These are phyloP conservation scores for Pascua guehoae DNA, from an alignment of 1,284 basidiomycete genomes.

Conservation along the genomic window DNA sequence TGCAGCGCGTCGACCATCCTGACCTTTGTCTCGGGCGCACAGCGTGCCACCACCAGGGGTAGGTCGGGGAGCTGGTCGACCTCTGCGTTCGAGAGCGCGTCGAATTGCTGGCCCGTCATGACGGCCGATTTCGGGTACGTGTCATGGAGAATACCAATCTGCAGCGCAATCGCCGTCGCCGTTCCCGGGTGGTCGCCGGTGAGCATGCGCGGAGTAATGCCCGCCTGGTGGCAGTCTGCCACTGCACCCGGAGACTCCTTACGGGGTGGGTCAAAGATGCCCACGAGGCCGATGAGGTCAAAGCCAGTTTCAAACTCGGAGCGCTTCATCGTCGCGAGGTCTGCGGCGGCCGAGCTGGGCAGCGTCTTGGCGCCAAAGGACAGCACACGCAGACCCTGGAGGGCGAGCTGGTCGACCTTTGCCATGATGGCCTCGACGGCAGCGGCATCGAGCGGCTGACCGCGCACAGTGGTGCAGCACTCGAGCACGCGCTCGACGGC, in stretches of 20 bases:
- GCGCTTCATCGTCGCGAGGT: conserved; percentile 44
- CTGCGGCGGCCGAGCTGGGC: conserved; percentile 44
- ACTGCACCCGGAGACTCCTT: conserved; percentile 64
- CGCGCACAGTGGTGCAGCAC: conserved; percentile 50
- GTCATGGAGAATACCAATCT: conserved; percentile 56
- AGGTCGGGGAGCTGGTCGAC: conserved; percentile 57
- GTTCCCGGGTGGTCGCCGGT: conserved; percentile 54
- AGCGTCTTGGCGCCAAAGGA: conserved; percentile 50
- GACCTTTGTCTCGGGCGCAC: conserved; percentile 56
- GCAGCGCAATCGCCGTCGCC: conserved; percentile 53
- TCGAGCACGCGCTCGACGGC: conserved; percentile 63
- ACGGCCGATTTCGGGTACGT: conserved; percentile 45
- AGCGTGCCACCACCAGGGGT: conserved; percentile 60
- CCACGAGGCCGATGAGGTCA: conserved; percentile 61
- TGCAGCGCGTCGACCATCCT: conserved; percentile 60
- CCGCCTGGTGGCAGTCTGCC: conserved; percentile 60
- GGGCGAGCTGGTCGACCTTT: conserved; percentile 57
- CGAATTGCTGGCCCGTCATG: conserved; percentile 61
- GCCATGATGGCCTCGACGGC: conserved; percentile 51
- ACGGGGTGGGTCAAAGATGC: conserved; percentile 68
- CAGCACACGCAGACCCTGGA: conserved; percentile 57
- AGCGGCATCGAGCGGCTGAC: conserved; percentile 25
- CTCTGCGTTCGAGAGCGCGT: conserved; percentile 60
- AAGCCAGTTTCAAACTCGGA: conserved; percentile 60
- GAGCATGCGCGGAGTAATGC: conserved; percentile 67